These are phyloP conservation scores for Gracilaria caudata DNA, from an alignment of 23 red algal genomes.

Conservation along the genomic window DNA sequence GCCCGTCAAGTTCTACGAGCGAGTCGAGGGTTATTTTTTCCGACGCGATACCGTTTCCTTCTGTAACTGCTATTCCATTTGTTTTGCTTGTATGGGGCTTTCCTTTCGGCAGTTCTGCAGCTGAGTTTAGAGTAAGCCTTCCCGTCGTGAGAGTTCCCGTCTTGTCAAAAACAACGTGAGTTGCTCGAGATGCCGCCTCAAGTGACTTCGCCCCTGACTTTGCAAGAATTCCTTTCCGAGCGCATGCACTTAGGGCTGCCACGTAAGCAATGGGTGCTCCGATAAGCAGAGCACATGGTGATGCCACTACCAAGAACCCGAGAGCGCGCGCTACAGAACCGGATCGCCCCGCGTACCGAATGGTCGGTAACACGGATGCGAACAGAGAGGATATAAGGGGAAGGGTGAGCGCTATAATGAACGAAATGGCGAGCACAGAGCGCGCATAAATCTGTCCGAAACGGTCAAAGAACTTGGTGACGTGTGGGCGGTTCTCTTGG, in stretches of 20 bases:
- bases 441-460: constrained; percentile 82
- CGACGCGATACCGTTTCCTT: background rate
- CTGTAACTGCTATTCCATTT: background rate
- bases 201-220: constrained; percentile 85
- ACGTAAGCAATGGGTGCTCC: constrained; percentile 92
- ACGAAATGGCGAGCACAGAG: constrained; percentile 54
- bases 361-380: background rate
- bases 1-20: constrained; percentile 19
- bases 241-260: constrained; percentile 70
- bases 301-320: constrained; percentile 80
- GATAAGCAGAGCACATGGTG: constrained; percentile 92
- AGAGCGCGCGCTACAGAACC: constrained; percentile 69
- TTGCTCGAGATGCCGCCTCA: constrained; percentile 62
- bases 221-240: constrained; percentile 87
- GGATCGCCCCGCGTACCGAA: constrained; percentile 30
- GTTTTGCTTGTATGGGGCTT: background rate
- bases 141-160: constrained; percentile 96
- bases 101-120: constrained; percentile 20
- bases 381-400: constrained; percentile 41
- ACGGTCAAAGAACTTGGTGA: constrained; percentile 84
- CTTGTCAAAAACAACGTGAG: constrained; percentile 93
- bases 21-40: background rate
- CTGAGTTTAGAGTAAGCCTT: constrained; percentile 46
- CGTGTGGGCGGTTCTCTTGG: constrained; percentile 76
- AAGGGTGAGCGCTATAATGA: constrained; percentile 51